Base-by-base conservation (phyloP, 1,284 basidiomycete species). In the Tausonia pullulans region DNA sequence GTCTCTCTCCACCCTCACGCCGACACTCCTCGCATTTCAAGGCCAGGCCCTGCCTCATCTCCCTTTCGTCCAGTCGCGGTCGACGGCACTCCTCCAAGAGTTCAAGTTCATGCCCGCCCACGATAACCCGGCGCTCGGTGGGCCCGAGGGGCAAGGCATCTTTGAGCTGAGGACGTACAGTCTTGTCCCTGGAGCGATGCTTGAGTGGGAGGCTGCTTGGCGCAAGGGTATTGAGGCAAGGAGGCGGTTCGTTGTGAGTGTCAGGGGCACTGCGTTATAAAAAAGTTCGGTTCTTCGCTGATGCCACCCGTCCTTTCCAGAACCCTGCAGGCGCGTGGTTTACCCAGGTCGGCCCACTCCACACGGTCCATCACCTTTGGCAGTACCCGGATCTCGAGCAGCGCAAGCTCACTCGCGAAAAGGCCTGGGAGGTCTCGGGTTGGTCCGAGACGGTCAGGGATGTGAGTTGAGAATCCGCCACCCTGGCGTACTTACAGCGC, bases 191-290 rank as follows among this genome's bases (percentile, higher is more conserved):
- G 94, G 93, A 13, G 85, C 85, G 9, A 79, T 97, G 61, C 77
- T 97, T 62, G 91, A 96, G 72, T 97, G 93, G 93, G 93, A 97
- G 74, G 81, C 83, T 64, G 82, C 90, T 67, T 97, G 94, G 93
- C 83, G 89, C 66, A 82, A 81, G 73, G 92, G 92, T 5, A 87
- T 94, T 64, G 91, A 94, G 74, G 92, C 90, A 13, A 84, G 91
- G 66, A 81, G 84, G 70, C 85, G 87, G 74, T 87, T 88, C 71
- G 84, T 90, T 10, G 77, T 78, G 67, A 70, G 76, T 60, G 27
- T 27, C 27, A 27, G 27, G 27, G 27, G 27, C 27, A 27, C 27
- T 27, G 27, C 27, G 27, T 27, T 27, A 27, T 27, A 27, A 2
- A 1, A 27, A 2, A 27, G 27, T 27, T 27, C 27, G 27, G 27